Conservation (phyloP, 169 alveolate genomes). For the Babesia ovis region DNA sequence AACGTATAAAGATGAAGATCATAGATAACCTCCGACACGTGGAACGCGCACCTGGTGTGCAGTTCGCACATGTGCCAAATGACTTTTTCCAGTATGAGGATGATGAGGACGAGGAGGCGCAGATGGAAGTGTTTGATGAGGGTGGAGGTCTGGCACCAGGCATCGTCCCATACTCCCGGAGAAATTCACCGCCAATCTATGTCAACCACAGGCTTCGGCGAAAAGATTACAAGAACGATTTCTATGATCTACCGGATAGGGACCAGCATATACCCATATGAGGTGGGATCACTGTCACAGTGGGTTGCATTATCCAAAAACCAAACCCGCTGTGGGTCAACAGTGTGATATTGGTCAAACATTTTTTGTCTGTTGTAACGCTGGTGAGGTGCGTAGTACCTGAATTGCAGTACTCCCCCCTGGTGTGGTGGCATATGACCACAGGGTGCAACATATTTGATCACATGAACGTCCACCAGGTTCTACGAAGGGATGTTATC, state of each 20-base stretch:
- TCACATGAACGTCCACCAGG: too few species aligned
- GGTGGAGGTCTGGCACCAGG: constrained; percentile 74
- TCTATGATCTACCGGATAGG: constrained; percentile 75
- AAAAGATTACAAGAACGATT: constrained; percentile 74
- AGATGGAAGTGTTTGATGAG: constrained; percentile 71
- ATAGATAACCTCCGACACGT: constrained; percentile 89
- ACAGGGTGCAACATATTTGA: too few species aligned
- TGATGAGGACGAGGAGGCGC: constrained; percentile 72
- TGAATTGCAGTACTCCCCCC: too few species aligned
- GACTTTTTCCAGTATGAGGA: constrained; percentile 83
- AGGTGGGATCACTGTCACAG: too few species aligned
- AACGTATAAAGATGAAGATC: constrained; percentile 87
- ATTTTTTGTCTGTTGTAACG: too few species aligned
- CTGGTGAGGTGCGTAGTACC: too few species aligned
- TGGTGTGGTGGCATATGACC: too few species aligned
- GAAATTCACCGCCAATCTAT: constrained; percentile 39
- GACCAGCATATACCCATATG: constrained; percentile 69
- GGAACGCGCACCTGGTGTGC: constrained; percentile 96
- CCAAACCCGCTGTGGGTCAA: too few species aligned
- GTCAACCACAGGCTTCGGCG: constrained; percentile 71
- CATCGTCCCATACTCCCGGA: constrained; percentile 35
- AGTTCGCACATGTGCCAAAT: constrained; percentile 88
- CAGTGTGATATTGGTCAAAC: too few species aligned
- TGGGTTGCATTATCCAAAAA: too few species aligned
- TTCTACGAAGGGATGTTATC: too few species aligned